Conservation (phyloP, 2,329 filamentous ascomycete species). For the Macrophomina tecta region DNA sequence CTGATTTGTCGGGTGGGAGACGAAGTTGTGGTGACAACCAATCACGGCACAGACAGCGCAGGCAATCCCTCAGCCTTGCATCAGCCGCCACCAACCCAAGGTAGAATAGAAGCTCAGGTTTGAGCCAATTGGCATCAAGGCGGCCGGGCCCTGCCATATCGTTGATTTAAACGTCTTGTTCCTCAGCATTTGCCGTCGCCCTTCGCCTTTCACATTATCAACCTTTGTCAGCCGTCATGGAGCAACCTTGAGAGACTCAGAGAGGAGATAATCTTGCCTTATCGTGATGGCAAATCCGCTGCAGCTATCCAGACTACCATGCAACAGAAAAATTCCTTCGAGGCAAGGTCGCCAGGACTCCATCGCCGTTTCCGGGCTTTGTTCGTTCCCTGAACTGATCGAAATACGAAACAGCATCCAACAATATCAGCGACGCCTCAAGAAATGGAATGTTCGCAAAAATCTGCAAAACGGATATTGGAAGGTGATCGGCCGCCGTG, state of each 20-base stretch:
- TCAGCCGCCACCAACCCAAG: not conserved
- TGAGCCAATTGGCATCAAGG: not conserved
- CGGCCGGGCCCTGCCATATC: not conserved
- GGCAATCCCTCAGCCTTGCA: not conserved
- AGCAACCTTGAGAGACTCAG: not conserved
- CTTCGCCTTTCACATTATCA: not conserved
- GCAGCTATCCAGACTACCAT: not conserved
- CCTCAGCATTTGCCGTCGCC: not conserved
- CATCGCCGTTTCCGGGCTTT: too few relatives aligned
- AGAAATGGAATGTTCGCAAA: constrained; percentile 2
- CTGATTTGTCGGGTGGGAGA: not conserved
- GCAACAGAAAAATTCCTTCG: not conserved
- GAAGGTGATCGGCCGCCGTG: not conserved
- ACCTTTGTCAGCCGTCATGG: constrained; percentile 28
- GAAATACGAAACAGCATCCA: not conserved
- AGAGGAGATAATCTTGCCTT: not conserved
- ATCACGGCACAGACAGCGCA: not conserved
- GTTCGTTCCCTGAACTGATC: too few relatives aligned
- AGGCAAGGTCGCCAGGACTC: not conserved
- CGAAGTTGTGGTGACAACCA: not conserved
- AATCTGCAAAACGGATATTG: not conserved
- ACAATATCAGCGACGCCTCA: not conserved
- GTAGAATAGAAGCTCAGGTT: not conserved
- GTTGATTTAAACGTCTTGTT: not conserved
- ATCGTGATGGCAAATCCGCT: not conserved